A percentile compares a stretch with the other conserved stretches of the same genome.
Evolutionary conservation across 352 stramenopile species (phyloP).

Genomic region (Phytophthora meadii): DNA sequence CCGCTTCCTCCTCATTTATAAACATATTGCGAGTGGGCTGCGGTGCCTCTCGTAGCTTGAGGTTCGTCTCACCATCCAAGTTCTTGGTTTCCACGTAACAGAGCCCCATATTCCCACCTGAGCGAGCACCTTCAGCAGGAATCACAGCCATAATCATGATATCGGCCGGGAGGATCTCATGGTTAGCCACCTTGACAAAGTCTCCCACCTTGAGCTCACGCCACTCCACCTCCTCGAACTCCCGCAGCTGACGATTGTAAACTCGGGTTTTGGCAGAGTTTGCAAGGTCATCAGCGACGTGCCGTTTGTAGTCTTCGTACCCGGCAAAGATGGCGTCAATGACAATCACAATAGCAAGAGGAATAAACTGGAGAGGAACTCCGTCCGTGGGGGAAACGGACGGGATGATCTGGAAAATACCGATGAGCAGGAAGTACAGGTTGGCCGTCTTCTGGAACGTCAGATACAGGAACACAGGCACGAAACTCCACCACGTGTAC

Average conservation of each 20-base stretch:
- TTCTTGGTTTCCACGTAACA: slow-evolving; percentile 93
- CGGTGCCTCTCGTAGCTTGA: slow-evolving; percentile 84
- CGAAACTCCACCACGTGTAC: slow-evolving; percentile 91
- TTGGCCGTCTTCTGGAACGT: slow-evolving; percentile 91
- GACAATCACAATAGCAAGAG: slow-evolving; percentile 81
- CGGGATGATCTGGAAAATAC: slow-evolving; percentile 90
- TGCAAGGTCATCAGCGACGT: slow-evolving; percentile 74
- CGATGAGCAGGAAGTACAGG: slow-evolving; percentile 89
- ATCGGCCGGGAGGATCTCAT: slow-evolving; percentile 83
- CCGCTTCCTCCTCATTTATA: slow-evolving; percentile 67
- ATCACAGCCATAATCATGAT: slow-evolving; percentile 83
- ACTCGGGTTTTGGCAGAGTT: slow-evolving; percentile 74
- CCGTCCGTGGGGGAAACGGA: slow-evolving; percentile 82
- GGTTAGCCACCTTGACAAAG: slow-evolving; percentile 85
- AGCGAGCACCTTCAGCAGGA: slow-evolving; percentile 62
- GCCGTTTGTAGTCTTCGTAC: slow-evolving; percentile 87
- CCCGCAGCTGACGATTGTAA: slow-evolving; percentile 79
- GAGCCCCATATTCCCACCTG: slow-evolving; percentile 70
- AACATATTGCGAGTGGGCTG: slow-evolving; percentile 69
- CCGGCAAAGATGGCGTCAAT: slow-evolving; percentile 87
- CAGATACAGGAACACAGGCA: slow-evolving; percentile 87
- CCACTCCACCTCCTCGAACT: slow-evolving; percentile 89
- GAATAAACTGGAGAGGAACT: slow-evolving; percentile 84
- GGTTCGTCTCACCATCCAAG: slow-evolving; percentile 87
- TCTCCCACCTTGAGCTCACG: slow-evolving; percentile 83